Conservation (phyloP, 2,329 filamentous ascomycete species). For the Eurotiales sp. region DNA sequence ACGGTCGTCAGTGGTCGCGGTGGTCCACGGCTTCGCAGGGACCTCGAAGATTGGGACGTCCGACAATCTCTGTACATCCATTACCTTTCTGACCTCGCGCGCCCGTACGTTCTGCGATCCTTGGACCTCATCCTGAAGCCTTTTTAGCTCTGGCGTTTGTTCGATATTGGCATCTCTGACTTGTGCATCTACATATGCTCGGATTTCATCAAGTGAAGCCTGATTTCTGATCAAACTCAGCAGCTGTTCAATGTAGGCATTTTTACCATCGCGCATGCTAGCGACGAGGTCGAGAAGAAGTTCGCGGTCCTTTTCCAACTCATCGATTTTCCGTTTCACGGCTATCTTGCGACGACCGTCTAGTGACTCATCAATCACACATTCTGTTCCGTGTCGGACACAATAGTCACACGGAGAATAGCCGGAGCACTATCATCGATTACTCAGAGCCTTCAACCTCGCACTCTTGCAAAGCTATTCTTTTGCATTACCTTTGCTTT, state of each 20-base stretch:
- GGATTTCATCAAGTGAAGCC: conserved; percentile 25
- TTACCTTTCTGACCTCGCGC: conserved; percentile 23
- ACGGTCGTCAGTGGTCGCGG: conserved; percentile 69
- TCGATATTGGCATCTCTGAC: conserved; percentile 18
- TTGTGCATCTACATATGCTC: conserved; percentile 23
- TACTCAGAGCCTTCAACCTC: not conserved
- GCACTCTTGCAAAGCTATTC: too few species aligned
- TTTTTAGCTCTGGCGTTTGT: conserved; percentile 22
- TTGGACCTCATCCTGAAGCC: conserved; percentile 18
- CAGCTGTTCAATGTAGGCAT: conserved; percentile 19
- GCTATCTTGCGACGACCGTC: conserved; percentile 15
- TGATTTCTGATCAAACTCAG: conserved; percentile 26
- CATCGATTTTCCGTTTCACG: conserved; percentile 2
- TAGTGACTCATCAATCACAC: conserved; percentile 20
- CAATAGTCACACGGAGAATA: conserved; percentile 23
- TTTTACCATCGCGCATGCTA: conserved; percentile 22
- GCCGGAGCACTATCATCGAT: conserved; percentile 19
- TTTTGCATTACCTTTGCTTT: not conserved
- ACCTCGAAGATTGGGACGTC: conserved; percentile 31
- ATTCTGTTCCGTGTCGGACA: conserved; percentile 21
- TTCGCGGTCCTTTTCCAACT: conserved; percentile 24
- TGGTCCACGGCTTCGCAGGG: conserved; percentile 64
- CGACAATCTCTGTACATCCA: conserved; percentile 39
- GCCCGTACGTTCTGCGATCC: conserved; percentile 18
- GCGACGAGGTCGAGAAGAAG: conserved; percentile 23